These are phyloP conservation scores for Eucalyptus rudis DNA, from an alignment of 345 rosid species.

Conservation along the genomic window DNA sequence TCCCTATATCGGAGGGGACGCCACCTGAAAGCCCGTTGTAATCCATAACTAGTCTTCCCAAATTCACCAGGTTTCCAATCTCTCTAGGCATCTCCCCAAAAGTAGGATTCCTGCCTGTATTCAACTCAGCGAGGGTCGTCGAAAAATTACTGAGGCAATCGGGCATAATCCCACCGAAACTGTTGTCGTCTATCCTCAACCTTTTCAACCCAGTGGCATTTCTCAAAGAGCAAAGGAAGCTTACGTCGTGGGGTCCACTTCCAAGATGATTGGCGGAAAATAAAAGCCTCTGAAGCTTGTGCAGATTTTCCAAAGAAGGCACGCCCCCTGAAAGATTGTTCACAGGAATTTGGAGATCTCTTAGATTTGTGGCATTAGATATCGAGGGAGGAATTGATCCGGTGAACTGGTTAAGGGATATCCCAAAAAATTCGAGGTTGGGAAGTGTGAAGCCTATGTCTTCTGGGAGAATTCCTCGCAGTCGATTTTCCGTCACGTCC, in stretches of 20 bases:
- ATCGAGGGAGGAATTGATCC: too few relatives aligned
- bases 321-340: too few relatives aligned
- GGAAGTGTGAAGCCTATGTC: too few relatives aligned
- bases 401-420: fast-evolving
- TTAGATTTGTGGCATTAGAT: too few relatives aligned
- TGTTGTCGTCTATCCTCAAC: fast-evolving
- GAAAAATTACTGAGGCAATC: background rate
- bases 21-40: background rate
- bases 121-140: fast-evolving
- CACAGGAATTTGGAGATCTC: too few relatives aligned
- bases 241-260: too few relatives aligned
- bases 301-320: too few relatives aligned
- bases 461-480: too few relatives aligned
- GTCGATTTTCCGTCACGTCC: too few relatives aligned
- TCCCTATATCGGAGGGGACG: background rate
- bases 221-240: fast-evolving
- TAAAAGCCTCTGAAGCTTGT: fast-evolving
- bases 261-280: fast-evolving
- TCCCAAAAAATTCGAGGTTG: fast-evolving
- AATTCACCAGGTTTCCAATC: background rate
- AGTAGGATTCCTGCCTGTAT: fast-evolving
- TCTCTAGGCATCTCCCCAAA: background rate
- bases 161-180: too few relatives aligned
- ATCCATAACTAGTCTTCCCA: fast-evolving
- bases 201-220: too few relatives aligned